Evolutionary conservation across 2,329 filamentous ascomycete genomes (phyloP).

Genomic region (Hymenoscyphus infarciens): DNA sequence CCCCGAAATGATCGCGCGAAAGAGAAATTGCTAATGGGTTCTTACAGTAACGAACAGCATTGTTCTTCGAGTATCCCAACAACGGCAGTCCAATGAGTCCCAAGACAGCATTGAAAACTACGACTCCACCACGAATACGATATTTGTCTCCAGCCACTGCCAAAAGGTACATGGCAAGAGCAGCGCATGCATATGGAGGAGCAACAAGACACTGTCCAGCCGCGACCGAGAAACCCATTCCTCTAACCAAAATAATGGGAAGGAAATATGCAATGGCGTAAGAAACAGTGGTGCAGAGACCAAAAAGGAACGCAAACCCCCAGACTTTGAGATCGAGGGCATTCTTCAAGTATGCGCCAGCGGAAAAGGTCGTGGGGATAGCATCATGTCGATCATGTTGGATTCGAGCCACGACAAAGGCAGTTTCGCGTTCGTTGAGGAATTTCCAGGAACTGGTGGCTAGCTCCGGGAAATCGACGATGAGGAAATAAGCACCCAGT

Average conservation of each 20-base stretch:
- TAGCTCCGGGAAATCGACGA: conserved; percentile 63
- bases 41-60: conserved; percentile 46
- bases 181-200: conserved; percentile 47
- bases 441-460: conserved; percentile 46
- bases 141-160: conserved; percentile 53
- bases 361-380: conserved; percentile 43
- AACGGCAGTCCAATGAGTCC: conserved; percentile 43
- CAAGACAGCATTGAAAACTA: conserved; percentile 39
- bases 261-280: conserved; percentile 69
- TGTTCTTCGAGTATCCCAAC: conserved; percentile 47
- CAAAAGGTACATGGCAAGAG: conserved; percentile 42
- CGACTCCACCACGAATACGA: conserved; percentile 36
- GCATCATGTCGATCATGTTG: conserved; percentile 55
- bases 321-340: conserved; percentile 56
- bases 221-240: conserved; percentile 51
- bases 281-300: conserved; percentile 65
- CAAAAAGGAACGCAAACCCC: conserved; percentile 58
- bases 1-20: too few species aligned
- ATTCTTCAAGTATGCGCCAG: conserved; percentile 45
- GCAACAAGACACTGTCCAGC: conserved; percentile 53
- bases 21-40: background rate
- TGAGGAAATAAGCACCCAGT: conserved; percentile 50
- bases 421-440: conserved; percentile 47
- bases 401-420: conserved; percentile 53
- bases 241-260: conserved; percentile 63